Base-by-base conservation (phyloP, 1,284 basidiomycete genomes). In the Xanthoconium separans region DNA sequence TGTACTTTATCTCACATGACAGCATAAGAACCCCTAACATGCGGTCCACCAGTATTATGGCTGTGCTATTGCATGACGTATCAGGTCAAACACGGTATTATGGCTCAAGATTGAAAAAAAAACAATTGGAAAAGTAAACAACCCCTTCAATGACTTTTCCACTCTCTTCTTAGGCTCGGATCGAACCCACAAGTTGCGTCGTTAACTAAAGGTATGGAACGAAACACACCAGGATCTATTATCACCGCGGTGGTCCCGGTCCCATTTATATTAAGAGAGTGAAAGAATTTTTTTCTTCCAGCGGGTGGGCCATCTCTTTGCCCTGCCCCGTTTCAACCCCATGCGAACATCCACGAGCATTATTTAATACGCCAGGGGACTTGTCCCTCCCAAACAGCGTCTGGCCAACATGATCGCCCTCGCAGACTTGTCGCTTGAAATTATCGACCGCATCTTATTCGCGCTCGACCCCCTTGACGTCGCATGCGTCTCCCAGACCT, bases 391-490 rank as follows among this genome's bases (percentile, higher is more conserved):
- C 18, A 39, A 54, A 50, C 18, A 22, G 48, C n/a, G 13, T 13
- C 8, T 9, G 41, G 24, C 13, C 40, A 31, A 37, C 8, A 67
- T 59, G 55, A 22, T 44, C 12, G 29, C 36, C 22, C 56, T 80
- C 50, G 52, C 57, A 24, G 66, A 72, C 29, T 59, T 87, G 8
- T 83, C 85, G 7, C 64, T 71, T 18, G 85, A 87, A 64, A 62
- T 84, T 27, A 61, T 85, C 20, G 84, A 85, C 53, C 70, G 76
- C 41, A 76, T 85, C 44, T 68, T 87, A 4, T 61, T 80, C 44
- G 59, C 66, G 15, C 75, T 77, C 49, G 82, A 87, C 61, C 85
- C 85, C 2, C 63, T 81, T 39, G 78, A 85, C 53, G 75, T 86
- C 33, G 73, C 82, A 1, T 55, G 63, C 12, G 56, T 79, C 50